Evolutionary conservation across 805 yeast genomes (phyloP).

Genomic region (Tetrapisispora iriomotensis): DNA sequence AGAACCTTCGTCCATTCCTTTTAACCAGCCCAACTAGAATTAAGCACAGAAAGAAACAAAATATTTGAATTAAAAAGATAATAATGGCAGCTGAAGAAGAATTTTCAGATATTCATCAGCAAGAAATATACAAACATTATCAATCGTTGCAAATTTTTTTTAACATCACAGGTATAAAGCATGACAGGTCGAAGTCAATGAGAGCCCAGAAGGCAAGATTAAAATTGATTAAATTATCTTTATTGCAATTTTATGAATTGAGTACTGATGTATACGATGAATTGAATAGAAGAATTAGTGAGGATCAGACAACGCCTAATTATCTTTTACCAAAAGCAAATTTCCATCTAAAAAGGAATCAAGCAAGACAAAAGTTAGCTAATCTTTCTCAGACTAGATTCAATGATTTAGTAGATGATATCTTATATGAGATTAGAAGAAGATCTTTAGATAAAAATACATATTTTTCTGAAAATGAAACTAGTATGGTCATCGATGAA

Average conservation of each 20-base stretch:
- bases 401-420: slow-evolving; percentile 84
- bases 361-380: slow-evolving; percentile 87
- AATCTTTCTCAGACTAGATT: slow-evolving; percentile 74
- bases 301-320: slow-evolving; percentile 48
- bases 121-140: slow-evolving; percentile 19
- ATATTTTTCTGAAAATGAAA: not conserved
- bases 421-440: slow-evolving; percentile 75
- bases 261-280: slow-evolving; percentile 95
- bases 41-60: not conserved
- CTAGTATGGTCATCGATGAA: not conserved
- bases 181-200: slow-evolving; percentile 28
- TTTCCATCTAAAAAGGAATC: slow-evolving; percentile 90
- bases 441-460: slow-evolving; percentile 41
- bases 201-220: slow-evolving; percentile 77
- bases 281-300: slow-evolving; percentile 63
- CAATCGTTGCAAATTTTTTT: slow-evolving; percentile 22
- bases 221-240: slow-evolving; percentile 69
- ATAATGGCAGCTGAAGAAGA: not conserved
- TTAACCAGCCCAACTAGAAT: not conserved
- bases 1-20: too few species aligned
- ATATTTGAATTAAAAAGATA: too few species aligned
- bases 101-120: slow-evolving; percentile 8
- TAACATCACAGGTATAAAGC: slow-evolving; percentile 19
- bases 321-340: slow-evolving; percentile 57
- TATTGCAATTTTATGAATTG: slow-evolving; percentile 76